Percentiles rank a stretch among this genome's conserved stretches.
These are phyloP conservation scores for Sclerotinia trifoliorum DNA, from an alignment of 2,329 filamentous ascomycete species.

Conservation along the genomic window DNA sequence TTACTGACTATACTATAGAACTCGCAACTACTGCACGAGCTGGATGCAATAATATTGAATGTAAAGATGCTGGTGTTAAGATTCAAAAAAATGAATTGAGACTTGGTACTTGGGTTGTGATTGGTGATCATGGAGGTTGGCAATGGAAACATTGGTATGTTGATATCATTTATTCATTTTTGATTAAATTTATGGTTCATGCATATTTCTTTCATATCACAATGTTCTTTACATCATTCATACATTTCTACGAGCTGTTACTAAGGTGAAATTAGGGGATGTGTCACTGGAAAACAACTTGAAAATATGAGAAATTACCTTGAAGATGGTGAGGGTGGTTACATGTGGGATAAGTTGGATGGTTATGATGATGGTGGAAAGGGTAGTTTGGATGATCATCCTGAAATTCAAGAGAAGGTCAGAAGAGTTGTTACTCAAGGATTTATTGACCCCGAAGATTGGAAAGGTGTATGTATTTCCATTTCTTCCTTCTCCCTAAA, in stretches of 20 bases:
- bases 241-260: background rate
- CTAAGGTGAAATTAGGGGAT: slow-evolving; percentile 63
- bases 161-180: slow-evolving; percentile 29
- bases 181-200: background rate
- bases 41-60: slow-evolving; percentile 66
- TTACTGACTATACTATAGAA: slow-evolving; percentile 52
- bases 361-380: slow-evolving; percentile 81
- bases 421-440: slow-evolving; percentile 69
- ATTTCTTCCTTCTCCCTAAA: background rate
- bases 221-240: background rate
- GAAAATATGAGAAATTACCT: slow-evolving; percentile 60
- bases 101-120: slow-evolving; percentile 69
- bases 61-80: slow-evolving; percentile 68
- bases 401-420: slow-evolving; percentile 71
- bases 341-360: slow-evolving; percentile 46
- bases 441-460: slow-evolving; percentile 81
- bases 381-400: slow-evolving; percentile 42
- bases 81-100: slow-evolving; percentile 78
- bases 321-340: slow-evolving; percentile 48
- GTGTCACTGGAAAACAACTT: slow-evolving; percentile 75
- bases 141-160: slow-evolving; percentile 83
- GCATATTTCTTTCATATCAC: background rate
- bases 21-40: slow-evolving; percentile 69
- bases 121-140: slow-evolving; percentile 61
- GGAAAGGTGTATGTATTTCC: slow-evolving; percentile 70